A percentile compares a stretch with the other conserved stretches of the same genome.
Evolutionary conservation across 2,329 filamentous ascomycete species (phyloP).

Genomic region (Aureobasidium sp.): DNA sequence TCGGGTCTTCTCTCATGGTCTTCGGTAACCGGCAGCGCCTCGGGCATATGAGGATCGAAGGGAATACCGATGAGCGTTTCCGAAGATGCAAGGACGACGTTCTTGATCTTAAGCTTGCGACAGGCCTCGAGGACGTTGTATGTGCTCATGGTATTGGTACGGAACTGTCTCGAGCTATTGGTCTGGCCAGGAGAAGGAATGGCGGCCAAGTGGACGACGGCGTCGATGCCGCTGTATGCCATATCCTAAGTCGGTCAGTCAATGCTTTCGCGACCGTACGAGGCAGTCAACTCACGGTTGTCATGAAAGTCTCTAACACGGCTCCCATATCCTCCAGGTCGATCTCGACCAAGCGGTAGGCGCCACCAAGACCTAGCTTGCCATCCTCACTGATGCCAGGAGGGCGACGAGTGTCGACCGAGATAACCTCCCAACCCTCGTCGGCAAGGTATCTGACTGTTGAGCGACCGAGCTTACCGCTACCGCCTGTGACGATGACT

Average conservation of each 20-base stretch:
- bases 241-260: conserved; percentile 23
- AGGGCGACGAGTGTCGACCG: conserved; percentile 28
- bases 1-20: conserved; percentile 28
- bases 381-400: conserved; percentile 29
- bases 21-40: conserved; percentile 27
- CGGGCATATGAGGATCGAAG: conserved; percentile 27
- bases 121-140: conserved; percentile 31
- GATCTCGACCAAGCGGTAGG: conserved; percentile 29
- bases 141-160: conserved; percentile 30
- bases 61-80: conserved; percentile 31
- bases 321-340: conserved; percentile 30
- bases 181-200: conserved; percentile 30
- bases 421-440: conserved; percentile 31
- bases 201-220: conserved; percentile 29
- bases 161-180: conserved; percentile 28
- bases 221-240: conserved; percentile 29
- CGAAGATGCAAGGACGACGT: conserved; percentile 29
- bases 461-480: conserved; percentile 29
- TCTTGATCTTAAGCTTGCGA: conserved; percentile 29
- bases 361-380: conserved; percentile 28
- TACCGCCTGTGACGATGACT: conserved; percentile 29
- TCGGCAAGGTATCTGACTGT: conserved; percentile 29
- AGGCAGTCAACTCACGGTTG: conserved; percentile 15
- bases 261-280: neutral
- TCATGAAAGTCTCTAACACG: conserved; percentile 29